Base-by-base conservation (phyloP, 345 rosid species). In the Arabidopsis arenosa region DNA sequence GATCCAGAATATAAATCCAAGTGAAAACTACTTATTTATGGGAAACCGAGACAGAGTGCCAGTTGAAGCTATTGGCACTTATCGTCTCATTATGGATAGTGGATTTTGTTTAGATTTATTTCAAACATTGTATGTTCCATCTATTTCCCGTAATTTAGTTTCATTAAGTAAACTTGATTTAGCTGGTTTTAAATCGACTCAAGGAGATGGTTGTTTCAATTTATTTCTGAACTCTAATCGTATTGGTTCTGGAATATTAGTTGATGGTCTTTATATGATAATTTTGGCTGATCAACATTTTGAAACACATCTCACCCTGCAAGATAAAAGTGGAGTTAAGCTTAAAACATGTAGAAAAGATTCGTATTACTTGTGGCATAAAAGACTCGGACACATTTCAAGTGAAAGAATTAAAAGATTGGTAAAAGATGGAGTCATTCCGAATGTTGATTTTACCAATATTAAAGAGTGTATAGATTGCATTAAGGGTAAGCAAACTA, bases 401-500 rank as follows among this genome's bases (percentile, higher is more conserved):
- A 23, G 26, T 23, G 14, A 53, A 67, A 53, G 17, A 37, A 68
- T 68, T 0, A 68, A 68, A 10, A 57, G 23, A 5, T 40, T 53
- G 58, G 48, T 43, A 44, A 71, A 36, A 44, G 58, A 44, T 32
- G 48, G 7, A 58, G 10, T 59, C 6, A 32, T 71, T 17, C 21
- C 6, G 0, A 44, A 47, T n/a, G 13, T 70, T 7, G 21, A 70
- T 28, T 70, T 70, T 43, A 70, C 43, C 43, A 57, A 40, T 4
- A 13, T 0, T 56, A 70, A 43, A 54, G 23, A 10, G 18, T 69
- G 41, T 13, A 0, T 28, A 41, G 56, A 70, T 45, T 58, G 35
- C 67, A 59, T 17, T 59, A 60, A 71, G 37, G 75, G 15, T 9
- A 53, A 68, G 33, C 36, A 70, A 57, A 71, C 36, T 33, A 71